A percentile compares a stretch with the other conserved stretches of the same genome.
Evolutionary conservation across 768 basidiomycete species (phyloP).

Genomic region (Russula lepida): DNA sequence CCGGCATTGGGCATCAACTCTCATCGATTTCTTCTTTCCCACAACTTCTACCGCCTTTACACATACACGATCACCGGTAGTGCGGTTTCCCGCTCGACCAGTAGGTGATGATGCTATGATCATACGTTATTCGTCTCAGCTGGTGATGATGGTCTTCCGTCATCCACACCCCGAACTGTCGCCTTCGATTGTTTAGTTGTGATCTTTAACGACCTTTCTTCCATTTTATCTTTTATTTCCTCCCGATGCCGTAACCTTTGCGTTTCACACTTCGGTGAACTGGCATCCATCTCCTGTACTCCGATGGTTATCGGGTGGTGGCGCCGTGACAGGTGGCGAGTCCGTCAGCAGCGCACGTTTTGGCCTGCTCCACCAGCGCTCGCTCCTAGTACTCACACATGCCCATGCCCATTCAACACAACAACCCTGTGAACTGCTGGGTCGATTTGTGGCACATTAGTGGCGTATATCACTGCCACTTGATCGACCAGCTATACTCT

Average conservation of each 20-base stretch:
- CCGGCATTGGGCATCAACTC: not conserved
- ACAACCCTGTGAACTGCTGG: not conserved
- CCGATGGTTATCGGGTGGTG: conserved; percentile 6
- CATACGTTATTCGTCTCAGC: not conserved
- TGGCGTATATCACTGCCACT: conserved; percentile 4
- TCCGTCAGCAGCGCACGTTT: not conserved
- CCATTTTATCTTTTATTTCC: not conserved
- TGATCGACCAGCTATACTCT: conserved; percentile 7
- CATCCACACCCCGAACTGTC: not conserved
- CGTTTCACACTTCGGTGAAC: not conserved
- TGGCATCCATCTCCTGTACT: not conserved
- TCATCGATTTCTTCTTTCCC: not conserved
- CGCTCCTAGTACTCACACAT: not conserved
- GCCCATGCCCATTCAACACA: not conserved
- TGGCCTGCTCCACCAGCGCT: not conserved
- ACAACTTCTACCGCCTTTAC: not conserved
- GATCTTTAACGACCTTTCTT: not conserved
- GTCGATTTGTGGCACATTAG: not conserved
- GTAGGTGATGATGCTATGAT: not conserved
- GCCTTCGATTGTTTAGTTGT: not conserved
- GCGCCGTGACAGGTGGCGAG: not conserved
- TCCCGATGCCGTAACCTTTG: not conserved
- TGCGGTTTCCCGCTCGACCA: not conserved
- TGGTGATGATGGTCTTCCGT: not conserved
- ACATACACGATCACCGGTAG: not conserved